These are phyloP conservation scores for Thelonectria blattea DNA, from an alignment of 2,329 filamentous ascomycete species.

Conservation along the genomic window DNA sequence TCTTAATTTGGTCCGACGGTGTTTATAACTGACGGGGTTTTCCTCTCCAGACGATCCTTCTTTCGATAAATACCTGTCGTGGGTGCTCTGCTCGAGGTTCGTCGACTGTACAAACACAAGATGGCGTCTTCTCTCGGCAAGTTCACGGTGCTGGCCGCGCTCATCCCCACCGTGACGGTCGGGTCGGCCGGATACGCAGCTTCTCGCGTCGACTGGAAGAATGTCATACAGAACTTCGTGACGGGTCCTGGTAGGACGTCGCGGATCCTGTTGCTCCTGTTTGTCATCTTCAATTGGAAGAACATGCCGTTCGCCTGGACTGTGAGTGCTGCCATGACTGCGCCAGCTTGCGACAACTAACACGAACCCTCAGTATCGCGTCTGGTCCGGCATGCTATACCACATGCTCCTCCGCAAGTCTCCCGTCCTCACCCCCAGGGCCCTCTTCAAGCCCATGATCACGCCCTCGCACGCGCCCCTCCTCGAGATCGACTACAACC, in stretches of 20 bases:
- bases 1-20: neutral
- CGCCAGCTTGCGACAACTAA: neutral
- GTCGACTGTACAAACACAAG: neutral
- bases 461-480: slow-evolving; percentile 70
- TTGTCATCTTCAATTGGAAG: slow-evolving; percentile 73
- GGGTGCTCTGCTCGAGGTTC: neutral
- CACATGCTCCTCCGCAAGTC: slow-evolving; percentile 59
- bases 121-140: slow-evolving; percentile 45
- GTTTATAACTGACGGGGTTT: neutral
- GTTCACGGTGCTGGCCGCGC: slow-evolving; percentile 42
- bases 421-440: slow-evolving; percentile 60
- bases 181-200: slow-evolving; percentile 55
- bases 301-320: slow-evolving; percentile 79
- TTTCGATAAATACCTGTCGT: neutral
- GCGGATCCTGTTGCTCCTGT: slow-evolving; percentile 59
- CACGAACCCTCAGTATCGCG: slow-evolving; percentile 54
- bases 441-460: slow-evolving; percentile 76
- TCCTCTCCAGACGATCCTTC: neutral
- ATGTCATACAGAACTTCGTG: slow-evolving; percentile 51
- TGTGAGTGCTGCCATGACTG: slow-evolving; percentile 52
- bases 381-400: slow-evolving; percentile 62
- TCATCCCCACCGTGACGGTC: slow-evolving; percentile 44
- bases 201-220: slow-evolving; percentile 51
- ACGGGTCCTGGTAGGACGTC: slow-evolving; percentile 61
- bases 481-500: slow-evolving; percentile 84